phyloP scores from a whole-genome alignment of 257 asterid genomes.

The Perilla frutescens region DNA sequence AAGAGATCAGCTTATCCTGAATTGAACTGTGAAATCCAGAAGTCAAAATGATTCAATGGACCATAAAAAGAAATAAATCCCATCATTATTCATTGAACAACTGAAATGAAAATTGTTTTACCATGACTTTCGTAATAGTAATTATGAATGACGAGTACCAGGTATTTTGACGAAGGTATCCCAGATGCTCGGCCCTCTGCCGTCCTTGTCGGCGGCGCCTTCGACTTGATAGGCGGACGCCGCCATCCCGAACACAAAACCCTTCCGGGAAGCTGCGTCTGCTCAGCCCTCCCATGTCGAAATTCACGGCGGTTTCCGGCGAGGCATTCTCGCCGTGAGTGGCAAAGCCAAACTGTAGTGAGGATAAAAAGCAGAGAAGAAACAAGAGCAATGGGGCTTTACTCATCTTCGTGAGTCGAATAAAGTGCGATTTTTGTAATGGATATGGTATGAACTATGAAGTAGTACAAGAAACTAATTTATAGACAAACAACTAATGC shows the following conservation, averaged over 20 bases:
- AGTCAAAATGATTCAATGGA: too few relatives aligned
- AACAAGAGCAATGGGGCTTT: conserved; percentile 35
- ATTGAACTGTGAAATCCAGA: too few relatives aligned
- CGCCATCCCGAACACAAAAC: conserved; percentile 82
- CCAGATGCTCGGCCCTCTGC: conserved; percentile 98
- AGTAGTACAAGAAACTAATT: neutral
- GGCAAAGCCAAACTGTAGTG: conserved; percentile 34
- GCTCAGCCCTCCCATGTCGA: conserved; percentile 50
- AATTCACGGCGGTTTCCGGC: conserved; percentile 31
- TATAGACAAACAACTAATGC: conserved; percentile 31
- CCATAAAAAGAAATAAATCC: too few relatives aligned
- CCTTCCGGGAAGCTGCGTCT: conserved; percentile 64
- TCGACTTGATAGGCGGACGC: conserved; percentile 97
- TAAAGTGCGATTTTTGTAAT: conserved; percentile 7
- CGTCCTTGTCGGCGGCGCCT: conserved; percentile 80
- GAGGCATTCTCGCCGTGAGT: conserved; percentile 21
- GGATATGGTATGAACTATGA: conserved; percentile 13
- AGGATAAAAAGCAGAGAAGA: conserved; percentile 39
- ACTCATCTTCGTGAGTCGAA: conserved; percentile 30
- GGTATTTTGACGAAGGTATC: conserved; percentile 81
- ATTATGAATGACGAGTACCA: conserved; percentile 35
- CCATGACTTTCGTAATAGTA: too few relatives aligned
- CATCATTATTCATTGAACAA: too few relatives aligned
- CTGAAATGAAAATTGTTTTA: too few relatives aligned
- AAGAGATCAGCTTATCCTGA: too few relatives aligned